Base-by-base conservation (phyloP, 192 early-diverging fungal genomes). In the Lobosporangium transversale region DNA sequence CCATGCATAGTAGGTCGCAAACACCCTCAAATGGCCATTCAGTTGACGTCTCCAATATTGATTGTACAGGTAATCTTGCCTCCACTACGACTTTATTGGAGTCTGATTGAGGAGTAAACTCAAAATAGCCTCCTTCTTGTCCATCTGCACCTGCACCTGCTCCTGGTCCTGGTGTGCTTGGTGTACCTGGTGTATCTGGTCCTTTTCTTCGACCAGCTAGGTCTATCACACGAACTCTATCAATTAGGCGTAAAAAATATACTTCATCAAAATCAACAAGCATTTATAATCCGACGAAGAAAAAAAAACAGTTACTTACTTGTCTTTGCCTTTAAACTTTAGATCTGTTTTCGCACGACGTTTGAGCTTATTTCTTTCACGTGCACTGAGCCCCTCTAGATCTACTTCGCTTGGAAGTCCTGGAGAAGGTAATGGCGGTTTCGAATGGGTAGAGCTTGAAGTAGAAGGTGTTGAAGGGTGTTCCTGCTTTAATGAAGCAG, bases 291-390 rank as follows among this genome's bases (percentile, higher is more conserved):
- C n/a, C n/a, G n/a, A n/a, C n/a, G n/a, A n/a, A n/a, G n/a, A n/a
- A n/a, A n/a, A n/a, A n/a, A n/a, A n/a, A n/a, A n/a, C n/a, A n/a
- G n/a, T n/a, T 8, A 24, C 55, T 43, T 88, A 91, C 90, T 91
- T 94, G 68, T 87, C 87, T 82, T 89, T 89, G 32, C 80, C 82
- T 68, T 90, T 89, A 33, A 90, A 86, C 68, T 93, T 94, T 21
- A 89, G 87, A 18, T 91, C 92, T 43, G 87, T 79, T 61, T 92
- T 94, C 53, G 89, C 85, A 66, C 94, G 97, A 56, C 97, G 88
- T 79, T 99, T 99, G 26, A 95, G 74, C 65, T 83, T 87, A 67
- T 95, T 94, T 45, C 91, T 84, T 78, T 98, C 95, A 24, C 97
- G 88, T 4, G 94, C 93, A 53, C 93, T 95, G 49, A 99, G 84